Evolutionary conservation across 164 flowering plant genomes (phyloP).

Genomic region (Sedum album): DNA sequence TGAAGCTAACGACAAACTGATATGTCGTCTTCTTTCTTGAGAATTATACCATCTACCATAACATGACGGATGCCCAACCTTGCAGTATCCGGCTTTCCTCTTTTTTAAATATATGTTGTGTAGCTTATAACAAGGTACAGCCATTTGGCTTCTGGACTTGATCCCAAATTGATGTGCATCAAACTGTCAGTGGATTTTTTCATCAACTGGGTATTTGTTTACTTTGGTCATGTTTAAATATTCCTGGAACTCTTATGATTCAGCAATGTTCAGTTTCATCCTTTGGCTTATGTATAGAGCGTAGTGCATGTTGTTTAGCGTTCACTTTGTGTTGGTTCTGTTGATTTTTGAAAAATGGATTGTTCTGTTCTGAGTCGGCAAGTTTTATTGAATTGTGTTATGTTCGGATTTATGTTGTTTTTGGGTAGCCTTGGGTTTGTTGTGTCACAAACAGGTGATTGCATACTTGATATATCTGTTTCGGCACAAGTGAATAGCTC

Average conservation of each 20-base stretch:
- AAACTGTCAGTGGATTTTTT: background rate
- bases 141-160: slow-evolving; percentile 7
- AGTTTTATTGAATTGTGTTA: background rate
- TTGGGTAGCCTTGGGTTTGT: background rate
- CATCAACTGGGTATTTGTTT: background rate
- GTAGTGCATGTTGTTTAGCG: background rate
- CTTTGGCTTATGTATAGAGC: background rate
- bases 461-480: slow-evolving; percentile 13
- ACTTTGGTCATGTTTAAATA: background rate
- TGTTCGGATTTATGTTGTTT: background rate
- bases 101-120: background rate
- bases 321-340: background rate
- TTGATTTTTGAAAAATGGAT: background rate
- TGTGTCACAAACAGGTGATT: slow-evolving; percentile 8
- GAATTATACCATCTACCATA: background rate
- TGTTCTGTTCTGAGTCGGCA: background rate
- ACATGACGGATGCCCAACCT: background rate
- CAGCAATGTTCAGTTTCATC: background rate
- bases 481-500: slow-evolving; percentile 12
- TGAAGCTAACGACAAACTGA: background rate
- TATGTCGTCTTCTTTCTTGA: background rate
- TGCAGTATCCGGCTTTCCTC: background rate
- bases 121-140: background rate
- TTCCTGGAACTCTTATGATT: background rate
- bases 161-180: background rate